Base-by-base conservation (phyloP, 805 yeast species). In the Hemisphaericaspora nanyangensis region DNA sequence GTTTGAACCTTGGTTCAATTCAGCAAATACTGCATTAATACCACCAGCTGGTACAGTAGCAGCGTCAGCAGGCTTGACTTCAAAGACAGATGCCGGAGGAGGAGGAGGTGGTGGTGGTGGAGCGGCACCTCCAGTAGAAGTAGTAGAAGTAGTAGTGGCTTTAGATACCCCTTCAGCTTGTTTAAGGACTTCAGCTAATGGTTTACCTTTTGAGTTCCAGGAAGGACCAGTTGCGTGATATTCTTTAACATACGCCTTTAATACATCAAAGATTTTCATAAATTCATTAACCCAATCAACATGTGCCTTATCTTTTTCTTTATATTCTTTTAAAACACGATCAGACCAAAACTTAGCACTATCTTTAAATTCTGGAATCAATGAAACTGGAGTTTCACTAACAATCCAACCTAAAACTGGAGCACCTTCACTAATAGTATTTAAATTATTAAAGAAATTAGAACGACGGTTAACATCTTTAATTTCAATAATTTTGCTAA, bases 51-150 rank as follows among this genome's bases (percentile, higher is more conserved):
- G 51, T 0, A 54, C 52, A 13, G 60, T 42, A 16, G 47, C 16
- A 5, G 42, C 27, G 2, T 44, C 31, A 15, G 38, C 13, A 7
- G 16, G 16, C 5, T 28, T 13, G 6, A 60, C 65, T 7, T 76
- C 79, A 54, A 79, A 85, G 27, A 84, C 68, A 40, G 80, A 66
- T 7, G 95, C 80, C 19, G 95, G 91, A 7, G 96, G 95, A 11
- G 82, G 79, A 2, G 95, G 87, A 1, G 93, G 91, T 3, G 95
- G 95, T 3, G 95, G 95, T 2, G 95, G 95, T 2, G 97, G 97
- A 17, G 63, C 60, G 6, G 74, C 49, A 26, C 51, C 49, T 11
- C 51, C 65, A 10, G 71, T 54, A 3, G 77, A 55, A 2, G 69
- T 51, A 11, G 65, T 46, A 3, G 58, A 35, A 1, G 61, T 45